Percentiles rank a stretch among this genome's conserved stretches.
phyloP scores from a whole-genome alignment of 495 filamentous ascomycete genomes.

The Darksidea phi region DNA sequence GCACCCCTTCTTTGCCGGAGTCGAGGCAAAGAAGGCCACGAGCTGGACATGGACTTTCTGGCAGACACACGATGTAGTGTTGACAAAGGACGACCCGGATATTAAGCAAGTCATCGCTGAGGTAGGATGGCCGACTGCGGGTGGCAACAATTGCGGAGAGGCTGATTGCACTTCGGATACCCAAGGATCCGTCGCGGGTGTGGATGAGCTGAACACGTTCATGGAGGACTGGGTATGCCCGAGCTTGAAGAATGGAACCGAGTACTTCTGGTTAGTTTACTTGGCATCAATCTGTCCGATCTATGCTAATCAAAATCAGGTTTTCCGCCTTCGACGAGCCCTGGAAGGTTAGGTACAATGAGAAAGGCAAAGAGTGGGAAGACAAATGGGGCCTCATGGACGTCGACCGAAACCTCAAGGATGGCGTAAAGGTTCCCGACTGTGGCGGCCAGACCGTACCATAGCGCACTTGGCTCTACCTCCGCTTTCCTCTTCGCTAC shows the following conservation, averaged over 20 bases:
- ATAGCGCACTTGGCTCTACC: constrained; percentile 2
- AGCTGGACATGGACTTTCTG: constrained; percentile 87
- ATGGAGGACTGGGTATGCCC: constrained; percentile 85
- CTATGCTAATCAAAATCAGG: constrained; percentile 42
- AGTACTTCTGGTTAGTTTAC: constrained; percentile 80
- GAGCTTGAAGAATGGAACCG: constrained; percentile 72
- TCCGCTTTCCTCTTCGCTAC: neutral
- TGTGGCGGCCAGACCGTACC: constrained; percentile 72
- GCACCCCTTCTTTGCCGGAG: constrained; percentile 93
- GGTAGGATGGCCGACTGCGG: constrained; percentile 86
- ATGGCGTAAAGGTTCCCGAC: constrained; percentile 80
- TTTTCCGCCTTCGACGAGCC: constrained; percentile 95
- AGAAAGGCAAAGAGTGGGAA: constrained; percentile 74
- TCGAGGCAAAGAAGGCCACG: constrained; percentile 64
- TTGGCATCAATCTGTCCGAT: neutral
- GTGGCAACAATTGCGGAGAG: constrained; percentile 74
- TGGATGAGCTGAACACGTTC: constrained; percentile 80
- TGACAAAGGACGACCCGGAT: constrained; percentile 55
- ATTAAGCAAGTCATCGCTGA: constrained; percentile 74
- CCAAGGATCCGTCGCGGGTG: constrained; percentile 69
- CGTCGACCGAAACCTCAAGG: constrained; percentile 78
- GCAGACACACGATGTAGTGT: constrained; percentile 59
- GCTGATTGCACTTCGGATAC: constrained; percentile 54
- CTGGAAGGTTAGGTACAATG: constrained; percentile 81
- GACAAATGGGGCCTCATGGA: constrained; percentile 96